Evolutionary conservation across 495 filamentous ascomycete species (phyloP).

Genomic region (Penicillium bovifimosum): DNA sequence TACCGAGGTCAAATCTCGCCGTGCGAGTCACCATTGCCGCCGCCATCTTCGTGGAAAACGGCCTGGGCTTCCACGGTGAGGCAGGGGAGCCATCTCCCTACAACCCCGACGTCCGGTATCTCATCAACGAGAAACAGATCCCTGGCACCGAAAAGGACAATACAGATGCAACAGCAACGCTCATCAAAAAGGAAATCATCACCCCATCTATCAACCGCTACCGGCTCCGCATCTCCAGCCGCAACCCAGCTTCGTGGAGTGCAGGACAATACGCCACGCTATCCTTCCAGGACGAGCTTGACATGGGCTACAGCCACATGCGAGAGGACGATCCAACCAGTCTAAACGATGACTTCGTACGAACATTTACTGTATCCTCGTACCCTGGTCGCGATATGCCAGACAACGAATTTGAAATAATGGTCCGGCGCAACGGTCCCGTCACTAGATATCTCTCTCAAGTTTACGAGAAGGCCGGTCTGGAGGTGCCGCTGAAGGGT

Average conservation of each 20-base stretch:
- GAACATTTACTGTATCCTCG: constrained; percentile 74
- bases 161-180: constrained; percentile 38
- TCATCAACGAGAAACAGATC: constrained; percentile 42
- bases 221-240: constrained; percentile 51
- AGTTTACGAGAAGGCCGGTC: constrained; percentile 42
- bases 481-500: constrained; percentile 63
- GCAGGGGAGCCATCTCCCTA: constrained; percentile 61
- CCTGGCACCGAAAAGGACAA: constrained; percentile 15
- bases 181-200: constrained; percentile 50
- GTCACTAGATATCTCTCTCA: constrained; percentile 61
- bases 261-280: constrained; percentile 73
- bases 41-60: constrained; percentile 55
- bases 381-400: constrained; percentile 35
- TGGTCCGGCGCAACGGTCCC: constrained; percentile 57
- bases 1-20: constrained; percentile 66
- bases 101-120: constrained; percentile 57
- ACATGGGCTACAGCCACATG: constrained; percentile 76
- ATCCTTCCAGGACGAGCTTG: constrained; percentile 60
- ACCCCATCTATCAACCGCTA: constrained; percentile 60
- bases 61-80: constrained; percentile 61
- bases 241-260: constrained; percentile 44
- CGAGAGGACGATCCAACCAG: constrained; percentile 67
- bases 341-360: constrained; percentile 75
- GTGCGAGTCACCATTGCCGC: constrained; percentile 58
- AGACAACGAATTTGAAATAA: constrained; percentile 62